These are phyloP conservation scores for Xerocomellus chrysenteron DNA, from an alignment of 768 basidiomycete genomes.

Conservation along the genomic window DNA sequence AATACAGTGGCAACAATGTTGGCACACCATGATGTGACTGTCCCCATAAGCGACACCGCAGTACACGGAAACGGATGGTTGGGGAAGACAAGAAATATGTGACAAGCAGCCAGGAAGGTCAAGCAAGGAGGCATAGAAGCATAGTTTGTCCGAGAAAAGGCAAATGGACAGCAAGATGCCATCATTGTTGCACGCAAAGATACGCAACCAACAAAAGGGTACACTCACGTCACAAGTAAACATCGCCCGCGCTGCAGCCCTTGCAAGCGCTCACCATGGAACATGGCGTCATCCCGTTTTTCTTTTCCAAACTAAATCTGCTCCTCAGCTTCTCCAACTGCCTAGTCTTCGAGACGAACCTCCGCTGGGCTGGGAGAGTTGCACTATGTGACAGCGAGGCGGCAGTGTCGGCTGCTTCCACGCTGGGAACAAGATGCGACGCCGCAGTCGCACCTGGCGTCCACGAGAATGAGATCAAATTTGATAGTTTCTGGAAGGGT, in stretches of 20 bases:
- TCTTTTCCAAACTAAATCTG: slow-evolving; percentile 47
- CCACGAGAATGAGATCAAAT: slow-evolving; percentile 57
- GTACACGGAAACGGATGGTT: background rate
- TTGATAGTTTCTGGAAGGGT: slow-evolving; percentile 60
- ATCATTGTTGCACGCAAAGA: slow-evolving; percentile 5
- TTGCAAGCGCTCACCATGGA: slow-evolving; percentile 30
- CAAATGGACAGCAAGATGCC: slow-evolving; percentile 8
- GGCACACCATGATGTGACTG: slow-evolving; percentile 24
- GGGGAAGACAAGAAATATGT: slow-evolving; percentile 19
- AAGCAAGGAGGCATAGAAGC: slow-evolving; percentile 22
- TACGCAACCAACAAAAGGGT: background rate
- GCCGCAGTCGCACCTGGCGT: slow-evolving; percentile 39
- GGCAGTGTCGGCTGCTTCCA: slow-evolving; percentile 9
- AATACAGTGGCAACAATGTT: slow-evolving; percentile 33
- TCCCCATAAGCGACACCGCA: slow-evolving; percentile 11
- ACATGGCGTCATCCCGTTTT: slow-evolving; percentile 18
- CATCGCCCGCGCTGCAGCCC: slow-evolving; percentile 22
- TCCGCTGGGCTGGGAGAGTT: slow-evolving; percentile 25
- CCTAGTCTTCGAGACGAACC: slow-evolving; percentile 59
- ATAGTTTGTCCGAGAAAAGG: slow-evolving; percentile 12
- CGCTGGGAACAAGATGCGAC: slow-evolving; percentile 23
- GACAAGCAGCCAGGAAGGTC: slow-evolving; percentile 11
- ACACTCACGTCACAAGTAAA: slow-evolving; percentile 31
- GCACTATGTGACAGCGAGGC: slow-evolving; percentile 8
- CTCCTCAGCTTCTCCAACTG: slow-evolving; percentile 64